phyloP scores from a whole-genome alignment of 305 asterid genomes.

The Solanum hybrid region DNA sequence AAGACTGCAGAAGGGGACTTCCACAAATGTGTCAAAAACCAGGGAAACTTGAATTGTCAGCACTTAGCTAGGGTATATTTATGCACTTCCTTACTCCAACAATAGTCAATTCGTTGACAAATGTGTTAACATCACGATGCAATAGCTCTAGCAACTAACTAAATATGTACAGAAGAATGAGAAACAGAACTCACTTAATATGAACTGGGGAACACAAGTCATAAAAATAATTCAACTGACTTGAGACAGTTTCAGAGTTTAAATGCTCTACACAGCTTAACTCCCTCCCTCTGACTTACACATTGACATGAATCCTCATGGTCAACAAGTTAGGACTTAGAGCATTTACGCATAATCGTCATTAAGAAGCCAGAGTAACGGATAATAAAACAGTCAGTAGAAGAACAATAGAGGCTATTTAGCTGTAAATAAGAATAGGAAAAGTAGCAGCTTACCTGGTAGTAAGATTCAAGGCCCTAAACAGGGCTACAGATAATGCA shows the following conservation, averaged over 20 bases:
- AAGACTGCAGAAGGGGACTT: not conserved
- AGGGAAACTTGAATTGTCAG: not conserved
- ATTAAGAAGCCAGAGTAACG: not conserved
- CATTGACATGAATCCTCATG: not conserved
- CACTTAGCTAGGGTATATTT: not conserved
- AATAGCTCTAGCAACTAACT: not conserved
- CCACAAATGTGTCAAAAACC: not conserved
- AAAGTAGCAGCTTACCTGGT: conserved; percentile 39
- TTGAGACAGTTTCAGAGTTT: not conserved
- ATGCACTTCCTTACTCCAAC: not conserved
- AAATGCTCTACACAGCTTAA: not conserved
- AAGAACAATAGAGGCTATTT: not conserved
- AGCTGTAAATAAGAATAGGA: not conserved
- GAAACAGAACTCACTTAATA: not conserved
- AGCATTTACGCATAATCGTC: not conserved
- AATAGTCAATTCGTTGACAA: not conserved
- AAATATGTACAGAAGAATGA: not conserved
- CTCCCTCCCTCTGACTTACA: not conserved
- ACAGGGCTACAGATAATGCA: conserved; percentile 78
- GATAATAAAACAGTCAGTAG: not conserved
- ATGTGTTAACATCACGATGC: not conserved
- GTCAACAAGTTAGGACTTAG: not conserved
- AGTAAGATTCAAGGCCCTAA: conserved; percentile 82
- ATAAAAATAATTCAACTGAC: not conserved
- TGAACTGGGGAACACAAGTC: not conserved